Evolutionary conservation across 495 filamentous ascomycete genomes (phyloP).

Genomic region (Penicillium roqueforti): DNA sequence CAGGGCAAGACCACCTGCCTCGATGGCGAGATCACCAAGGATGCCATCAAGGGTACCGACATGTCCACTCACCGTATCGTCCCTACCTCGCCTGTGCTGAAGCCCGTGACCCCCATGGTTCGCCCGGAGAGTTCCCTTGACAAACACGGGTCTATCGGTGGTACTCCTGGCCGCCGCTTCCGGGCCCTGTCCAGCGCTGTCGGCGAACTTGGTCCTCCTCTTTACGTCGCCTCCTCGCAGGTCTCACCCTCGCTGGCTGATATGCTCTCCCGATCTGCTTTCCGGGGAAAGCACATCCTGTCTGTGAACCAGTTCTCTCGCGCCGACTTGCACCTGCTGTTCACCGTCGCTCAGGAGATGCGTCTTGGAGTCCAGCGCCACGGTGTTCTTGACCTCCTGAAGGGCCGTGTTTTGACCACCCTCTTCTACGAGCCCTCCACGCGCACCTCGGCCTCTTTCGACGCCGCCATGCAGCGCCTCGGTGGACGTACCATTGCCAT

Average conservation of each 20-base stretch:
- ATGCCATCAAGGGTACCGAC: conserved; percentile 61
- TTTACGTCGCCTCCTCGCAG: conserved; percentile 43
- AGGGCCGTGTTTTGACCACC: conserved; percentile 77
- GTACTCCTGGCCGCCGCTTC: conserved; percentile 35
- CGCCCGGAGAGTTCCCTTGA: conserved; percentile 46
- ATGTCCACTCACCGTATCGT: conserved; percentile 68
- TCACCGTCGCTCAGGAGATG: conserved; percentile 97
- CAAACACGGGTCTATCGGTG: conserved; percentile 41
- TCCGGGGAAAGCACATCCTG: conserved; percentile 81
- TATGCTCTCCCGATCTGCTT: conserved; percentile 72
- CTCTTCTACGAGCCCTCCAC: conserved; percentile 98
- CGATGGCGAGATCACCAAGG: conserved; percentile 59
- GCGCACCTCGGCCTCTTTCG: conserved; percentile 91
- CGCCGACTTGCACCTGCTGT: conserved; percentile 82
- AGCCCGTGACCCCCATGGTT: conserved; percentile 45
- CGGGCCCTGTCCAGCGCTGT: conserved; percentile 27
- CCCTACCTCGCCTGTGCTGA: conserved; percentile 52
- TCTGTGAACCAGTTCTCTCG: conserved; percentile 87
- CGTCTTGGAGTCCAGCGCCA: conserved; percentile 85
- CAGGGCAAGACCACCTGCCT: conserved; percentile 72
- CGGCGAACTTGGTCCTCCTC: conserved; percentile 52
- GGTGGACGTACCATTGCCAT: conserved; percentile 80
- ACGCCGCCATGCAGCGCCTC: conserved; percentile 95
- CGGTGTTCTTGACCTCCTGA: conserved; percentile 81
- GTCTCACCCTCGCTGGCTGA: conserved; percentile 58